Percentiles rank a stretch among this genome's conserved stretches.
Conservation (phyloP, 2,329 filamentous ascomycete genomes). For the Monosporascus sp. region DNA sequence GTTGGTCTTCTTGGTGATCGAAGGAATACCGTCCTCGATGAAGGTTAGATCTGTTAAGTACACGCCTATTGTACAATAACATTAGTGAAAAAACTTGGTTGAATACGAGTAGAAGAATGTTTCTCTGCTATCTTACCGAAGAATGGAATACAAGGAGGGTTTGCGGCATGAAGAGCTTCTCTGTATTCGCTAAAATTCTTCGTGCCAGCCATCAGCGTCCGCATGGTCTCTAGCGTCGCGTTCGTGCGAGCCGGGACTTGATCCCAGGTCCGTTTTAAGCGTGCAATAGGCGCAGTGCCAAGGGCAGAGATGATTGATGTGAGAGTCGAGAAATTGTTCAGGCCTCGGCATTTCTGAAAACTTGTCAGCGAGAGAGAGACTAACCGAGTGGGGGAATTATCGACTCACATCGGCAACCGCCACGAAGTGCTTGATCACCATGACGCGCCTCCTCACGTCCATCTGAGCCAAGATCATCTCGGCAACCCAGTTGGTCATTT, state of each 20-base stretch:
- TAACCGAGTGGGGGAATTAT: background rate
- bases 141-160: constrained; percentile 96
- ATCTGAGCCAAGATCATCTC: constrained; percentile 96
- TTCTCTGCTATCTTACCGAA: constrained; percentile 60
- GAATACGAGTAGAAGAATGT: background rate
- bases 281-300: constrained; percentile 89
- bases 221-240: constrained; percentile 80
- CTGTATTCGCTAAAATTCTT: constrained; percentile 98
- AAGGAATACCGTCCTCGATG: constrained; percentile 96
- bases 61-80: constrained; percentile 55
- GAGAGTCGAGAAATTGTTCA: constrained; percentile 97
- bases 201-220: constrained; percentile 89
- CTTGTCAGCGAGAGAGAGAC: constrained; percentile 15
- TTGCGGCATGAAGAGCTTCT: constrained; percentile 85
- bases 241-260: constrained; percentile 84
- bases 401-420: constrained; percentile 82
- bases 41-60: constrained; percentile 97
- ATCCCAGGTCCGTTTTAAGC: constrained; percentile 89
- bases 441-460: constrained; percentile 91
- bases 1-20: constrained; percentile 91
- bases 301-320: constrained; percentile 97
- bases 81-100: constrained; percentile 5
- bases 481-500: constrained; percentile 98
- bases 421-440: constrained; percentile 98
- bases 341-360: constrained; percentile 75